Percentiles rank a stretch among this genome's conserved stretches.
phyloP scores from a whole-genome alignment of 202 grass and related monocot species.

The Elaeis oleifera region DNA sequence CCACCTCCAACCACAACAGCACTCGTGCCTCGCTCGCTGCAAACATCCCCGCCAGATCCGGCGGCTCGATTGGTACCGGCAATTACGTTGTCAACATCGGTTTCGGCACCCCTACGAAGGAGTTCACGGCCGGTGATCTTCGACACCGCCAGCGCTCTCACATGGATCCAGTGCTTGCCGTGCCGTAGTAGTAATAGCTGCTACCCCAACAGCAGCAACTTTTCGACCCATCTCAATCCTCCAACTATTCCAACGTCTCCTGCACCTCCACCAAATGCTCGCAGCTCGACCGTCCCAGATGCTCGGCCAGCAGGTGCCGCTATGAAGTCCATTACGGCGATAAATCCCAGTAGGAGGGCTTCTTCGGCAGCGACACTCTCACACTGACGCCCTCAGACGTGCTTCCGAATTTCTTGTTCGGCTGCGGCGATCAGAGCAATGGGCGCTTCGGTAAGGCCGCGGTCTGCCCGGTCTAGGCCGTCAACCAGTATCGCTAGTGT shows the following conservation, averaged over 20 bases:
- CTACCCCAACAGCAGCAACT: slow-evolving; percentile 62
- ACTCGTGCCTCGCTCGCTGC: slow-evolving; percentile 23
- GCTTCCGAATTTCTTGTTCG: too few species aligned
- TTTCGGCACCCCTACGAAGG: slow-evolving; percentile 47
- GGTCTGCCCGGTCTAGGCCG: slow-evolving; percentile 67
- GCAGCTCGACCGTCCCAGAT: slow-evolving; percentile 20
- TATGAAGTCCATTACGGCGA: slow-evolving; percentile 68
- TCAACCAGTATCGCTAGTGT: slow-evolving; percentile 39
- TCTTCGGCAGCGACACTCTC: too few species aligned
- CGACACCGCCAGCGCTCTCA: slow-evolving; percentile 85
- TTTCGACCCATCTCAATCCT: slow-evolving; percentile 52
- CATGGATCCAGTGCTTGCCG: slow-evolving; percentile 83
- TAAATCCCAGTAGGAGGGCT: slow-evolving; percentile 1
- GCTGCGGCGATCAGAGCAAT: slow-evolving; percentile 41
- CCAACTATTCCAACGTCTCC: slow-evolving; percentile 34
- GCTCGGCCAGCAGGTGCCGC: slow-evolving; percentile 27
- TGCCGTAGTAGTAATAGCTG: slow-evolving; percentile 28
- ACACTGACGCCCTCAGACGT: too few species aligned
- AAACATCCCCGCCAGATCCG: slow-evolving; percentile 37
- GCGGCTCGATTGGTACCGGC: slow-evolving; percentile 38
- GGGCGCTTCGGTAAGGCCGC: slow-evolving; percentile 53
- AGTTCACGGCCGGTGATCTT: slow-evolving; percentile 51
- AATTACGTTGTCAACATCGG: slow-evolving; percentile 66
- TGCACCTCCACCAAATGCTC: slow-evolving; percentile 41
- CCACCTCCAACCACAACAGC: neutral